A percentile compares a stretch with the other conserved stretches of the same genome.
Evolutionary conservation across 208 protist species (phyloP).

Genomic region (Trypanosoma boissoni): DNA sequence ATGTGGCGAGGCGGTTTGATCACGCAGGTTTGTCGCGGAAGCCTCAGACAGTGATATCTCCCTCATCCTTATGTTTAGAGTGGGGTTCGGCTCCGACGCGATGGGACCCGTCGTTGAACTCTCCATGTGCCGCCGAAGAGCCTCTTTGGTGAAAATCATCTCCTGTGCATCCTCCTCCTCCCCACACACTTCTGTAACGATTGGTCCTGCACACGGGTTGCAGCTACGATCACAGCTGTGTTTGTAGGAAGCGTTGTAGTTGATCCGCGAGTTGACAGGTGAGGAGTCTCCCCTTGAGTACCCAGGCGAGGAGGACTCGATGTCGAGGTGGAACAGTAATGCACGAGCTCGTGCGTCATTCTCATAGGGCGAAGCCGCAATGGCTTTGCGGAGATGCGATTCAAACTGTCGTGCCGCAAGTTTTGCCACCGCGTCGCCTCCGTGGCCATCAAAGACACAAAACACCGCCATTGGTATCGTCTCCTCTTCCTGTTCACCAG

Average conservation of each 20-base stretch:
- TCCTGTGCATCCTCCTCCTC: not conserved
- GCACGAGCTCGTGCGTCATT: constrained; percentile 32
- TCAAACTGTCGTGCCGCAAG: constrained; percentile 64
- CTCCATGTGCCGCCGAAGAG: constrained; percentile 15
- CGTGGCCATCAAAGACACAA: constrained; percentile 85
- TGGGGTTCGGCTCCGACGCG: no score
- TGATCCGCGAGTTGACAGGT: not conserved
- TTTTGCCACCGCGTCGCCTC: constrained; percentile 74
- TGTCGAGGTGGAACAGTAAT: constrained; percentile 51
- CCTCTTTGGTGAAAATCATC: not conserved
- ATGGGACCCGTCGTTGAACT: not conserved
- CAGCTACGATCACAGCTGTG: not conserved
- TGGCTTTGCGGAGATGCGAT: constrained; percentile 46
- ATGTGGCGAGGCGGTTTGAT: constrained; percentile 1
- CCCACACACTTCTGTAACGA: not conserved
- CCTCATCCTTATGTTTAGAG: no score
- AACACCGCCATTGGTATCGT: constrained; percentile 71
- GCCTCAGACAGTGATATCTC: no score
- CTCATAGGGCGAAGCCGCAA: constrained; percentile 20
- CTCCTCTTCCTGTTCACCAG: constrained; percentile 1
- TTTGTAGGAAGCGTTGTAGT: not conserved
- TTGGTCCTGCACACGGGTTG: not conserved
- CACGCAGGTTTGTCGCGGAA: no score
- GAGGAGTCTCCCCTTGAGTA: constrained; percentile 5
- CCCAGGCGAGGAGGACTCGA: constrained; percentile 26